Evolutionary conservation across 176 grass and related monocot species (phyloP).

Genomic region (Cenchrus fungigraminus): DNA sequence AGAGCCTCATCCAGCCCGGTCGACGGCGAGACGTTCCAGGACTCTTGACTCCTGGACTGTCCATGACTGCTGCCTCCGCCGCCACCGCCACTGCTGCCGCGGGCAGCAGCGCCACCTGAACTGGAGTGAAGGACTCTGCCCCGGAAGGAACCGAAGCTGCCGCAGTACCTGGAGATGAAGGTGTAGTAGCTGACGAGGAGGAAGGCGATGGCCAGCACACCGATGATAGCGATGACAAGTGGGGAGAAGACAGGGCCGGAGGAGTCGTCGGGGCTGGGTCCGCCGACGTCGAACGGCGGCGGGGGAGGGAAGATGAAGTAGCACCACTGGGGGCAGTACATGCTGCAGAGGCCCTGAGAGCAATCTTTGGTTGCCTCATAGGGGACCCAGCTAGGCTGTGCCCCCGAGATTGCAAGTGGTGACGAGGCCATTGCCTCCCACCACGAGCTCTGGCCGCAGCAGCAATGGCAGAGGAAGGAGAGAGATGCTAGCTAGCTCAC

Average conservation of each 20-base stretch:
- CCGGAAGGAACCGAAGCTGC: conserved; percentile 49
- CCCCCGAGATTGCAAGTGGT: conserved; percentile 11
- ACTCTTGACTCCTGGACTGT: conserved; percentile 50
- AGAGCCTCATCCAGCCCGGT: conserved; percentile 68
- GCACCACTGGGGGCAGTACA: conserved; percentile 97
- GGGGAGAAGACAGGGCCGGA: conserved; percentile 72
- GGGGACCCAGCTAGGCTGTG: conserved; percentile 76
- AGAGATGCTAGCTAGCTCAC: conserved; percentile 19
- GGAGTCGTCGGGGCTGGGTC: conserved; percentile 48
- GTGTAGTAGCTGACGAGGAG: conserved; percentile 90
- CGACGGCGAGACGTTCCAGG: conserved; percentile 56
- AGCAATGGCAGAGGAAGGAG: background rate
- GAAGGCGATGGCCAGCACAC: conserved; percentile 82
- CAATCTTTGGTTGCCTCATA: conserved; percentile 82
- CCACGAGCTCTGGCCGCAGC: background rate
- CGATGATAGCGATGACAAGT: conserved; percentile 88
- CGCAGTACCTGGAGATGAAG: conserved; percentile 80
- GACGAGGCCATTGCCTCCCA: conserved; percentile 57
- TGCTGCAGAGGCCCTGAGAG: conserved; percentile 88
- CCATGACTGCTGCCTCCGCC: background rate
- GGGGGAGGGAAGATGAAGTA: conserved; percentile 91
- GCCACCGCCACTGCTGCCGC: background rate
- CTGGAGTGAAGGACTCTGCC: conserved; percentile 31
- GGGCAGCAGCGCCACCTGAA: background rate
- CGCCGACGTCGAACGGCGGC: conserved; percentile 57